Conservation (phyloP, 192 early-diverging fungal genomes). For the Coemansia pectinata region DNA sequence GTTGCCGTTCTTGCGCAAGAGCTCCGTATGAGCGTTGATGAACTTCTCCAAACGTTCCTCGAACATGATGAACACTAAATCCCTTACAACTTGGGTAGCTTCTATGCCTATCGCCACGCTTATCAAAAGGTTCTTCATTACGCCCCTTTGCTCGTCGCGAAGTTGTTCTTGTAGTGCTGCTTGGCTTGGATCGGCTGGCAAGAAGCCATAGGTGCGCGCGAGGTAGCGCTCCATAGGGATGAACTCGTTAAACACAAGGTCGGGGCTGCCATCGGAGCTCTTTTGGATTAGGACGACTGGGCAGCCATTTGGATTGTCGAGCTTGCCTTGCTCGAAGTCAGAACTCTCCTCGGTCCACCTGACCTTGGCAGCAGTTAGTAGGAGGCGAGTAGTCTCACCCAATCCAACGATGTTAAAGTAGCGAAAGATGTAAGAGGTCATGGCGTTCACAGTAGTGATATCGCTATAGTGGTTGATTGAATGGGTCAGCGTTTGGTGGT, state of each 20-base stretch:
- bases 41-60: constrained; percentile 19
- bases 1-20: constrained; percentile 54
- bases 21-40: constrained; percentile 33
- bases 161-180: constrained; percentile 28
- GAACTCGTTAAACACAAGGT: constrained; percentile 41
- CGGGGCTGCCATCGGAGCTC: constrained; percentile 12
- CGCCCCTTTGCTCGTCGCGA: constrained; percentile 9
- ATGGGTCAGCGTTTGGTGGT: neutral
- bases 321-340: constrained; percentile 29
- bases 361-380: constrained; percentile 45
- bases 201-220: constrained; percentile 48
- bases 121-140: neutral
- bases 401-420: constrained; percentile 31
- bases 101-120: too few relatives aligned
- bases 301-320: constrained; percentile 28
- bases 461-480: too few relatives aligned
- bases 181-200: constrained; percentile 27
- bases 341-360: constrained; percentile 37
- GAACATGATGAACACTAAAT: constrained; percentile 2
- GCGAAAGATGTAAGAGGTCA: constrained; percentile 19
- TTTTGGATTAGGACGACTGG: constrained; percentile 32
- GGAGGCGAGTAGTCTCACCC: constrained; percentile 24
- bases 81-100: neutral
- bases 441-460: neutral
- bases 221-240: constrained; percentile 58